These are phyloP conservation scores for Wickerhamiella hasegawae DNA, from an alignment of 805 yeast species.

Conservation along the genomic window DNA sequence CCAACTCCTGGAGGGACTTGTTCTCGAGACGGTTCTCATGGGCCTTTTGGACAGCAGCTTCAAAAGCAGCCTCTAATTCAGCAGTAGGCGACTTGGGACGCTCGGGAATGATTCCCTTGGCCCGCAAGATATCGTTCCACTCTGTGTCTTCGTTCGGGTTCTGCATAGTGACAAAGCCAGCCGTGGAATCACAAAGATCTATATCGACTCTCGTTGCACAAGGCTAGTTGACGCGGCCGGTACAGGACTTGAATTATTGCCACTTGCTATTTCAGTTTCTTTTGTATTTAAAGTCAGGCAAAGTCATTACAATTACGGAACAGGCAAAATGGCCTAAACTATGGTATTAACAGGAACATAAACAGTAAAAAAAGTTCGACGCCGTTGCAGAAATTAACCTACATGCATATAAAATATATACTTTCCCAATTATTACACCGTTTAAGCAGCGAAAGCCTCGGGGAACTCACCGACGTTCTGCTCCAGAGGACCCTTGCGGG, in stretches of 20 bases:
- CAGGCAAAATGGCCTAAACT: no score
- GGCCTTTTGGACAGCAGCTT: slow-evolving; percentile 62
- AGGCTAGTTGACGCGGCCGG: no score
- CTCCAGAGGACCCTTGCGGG: slow-evolving; percentile 90
- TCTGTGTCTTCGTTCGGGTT: slow-evolving; percentile 95
- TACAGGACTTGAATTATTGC: no score
- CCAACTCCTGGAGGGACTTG: slow-evolving; percentile 65
- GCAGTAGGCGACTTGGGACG: slow-evolving; percentile 79
- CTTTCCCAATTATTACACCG: not conserved
- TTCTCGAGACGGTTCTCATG: slow-evolving; percentile 72
- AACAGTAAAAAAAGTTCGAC: no score
- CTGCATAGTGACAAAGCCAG: no score
- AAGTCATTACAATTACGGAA: no score
- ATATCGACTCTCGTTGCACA: no score
- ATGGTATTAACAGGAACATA: no score
- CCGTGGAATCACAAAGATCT: slow-evolving; percentile 12
- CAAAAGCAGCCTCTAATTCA: slow-evolving; percentile 73
- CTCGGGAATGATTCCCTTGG: slow-evolving; percentile 84
- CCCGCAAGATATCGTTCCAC: slow-evolving; percentile 91
- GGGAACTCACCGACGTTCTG: slow-evolving; percentile 90
- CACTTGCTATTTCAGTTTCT: no score
- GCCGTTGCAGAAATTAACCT: no score
- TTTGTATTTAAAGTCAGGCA: no score
- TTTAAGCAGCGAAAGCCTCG: slow-evolving; percentile 32
- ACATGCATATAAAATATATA: not conserved